phyloP scores from a whole-genome alignment of 129 eudicot species.

The Tagetes patula region DNA sequence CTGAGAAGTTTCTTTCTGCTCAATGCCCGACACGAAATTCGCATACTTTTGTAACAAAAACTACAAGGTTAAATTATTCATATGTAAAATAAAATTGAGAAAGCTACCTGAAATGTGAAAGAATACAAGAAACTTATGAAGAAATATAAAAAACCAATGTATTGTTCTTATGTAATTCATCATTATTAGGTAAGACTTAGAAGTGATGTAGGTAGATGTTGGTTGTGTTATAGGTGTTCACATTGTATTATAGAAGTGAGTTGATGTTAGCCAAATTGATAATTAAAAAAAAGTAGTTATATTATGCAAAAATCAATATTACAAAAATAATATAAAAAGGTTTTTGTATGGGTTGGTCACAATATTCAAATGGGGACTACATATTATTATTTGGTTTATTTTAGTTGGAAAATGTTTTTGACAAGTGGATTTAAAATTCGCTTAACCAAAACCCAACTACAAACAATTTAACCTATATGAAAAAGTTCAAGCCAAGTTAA shows the following conservation, averaged over 20 bases:
- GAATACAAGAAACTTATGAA: not conserved
- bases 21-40: not conserved
- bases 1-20: no score
- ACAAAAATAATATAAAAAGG: not conserved
- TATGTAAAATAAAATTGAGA: not conserved
- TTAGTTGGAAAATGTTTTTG: conserved; percentile 23
- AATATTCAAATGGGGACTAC: not conserved
- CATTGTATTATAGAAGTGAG: conserved; percentile 7
- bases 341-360: conserved; percentile 16
- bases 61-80: not conserved
- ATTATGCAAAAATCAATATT: not conserved
- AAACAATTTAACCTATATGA: not conserved
- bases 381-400: conserved; percentile 6
- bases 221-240: conserved; percentile 14
- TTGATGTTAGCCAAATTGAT: conserved; percentile 3
- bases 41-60: not conserved
- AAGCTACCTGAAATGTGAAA: conserved; percentile 19
- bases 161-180: conserved; percentile 8
- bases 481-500: not conserved
- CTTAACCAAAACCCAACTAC: not conserved
- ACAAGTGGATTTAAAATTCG: not conserved
- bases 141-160: conserved; percentile 10
- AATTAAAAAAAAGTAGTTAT: no score
- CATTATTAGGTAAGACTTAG: not conserved
- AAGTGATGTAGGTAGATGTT: conserved; percentile 12